Evolutionary conservation across 306 rosid species (phyloP), one percentile per base, ranked within the genome.

Genomic region (Rosa rugosa): DNA sequence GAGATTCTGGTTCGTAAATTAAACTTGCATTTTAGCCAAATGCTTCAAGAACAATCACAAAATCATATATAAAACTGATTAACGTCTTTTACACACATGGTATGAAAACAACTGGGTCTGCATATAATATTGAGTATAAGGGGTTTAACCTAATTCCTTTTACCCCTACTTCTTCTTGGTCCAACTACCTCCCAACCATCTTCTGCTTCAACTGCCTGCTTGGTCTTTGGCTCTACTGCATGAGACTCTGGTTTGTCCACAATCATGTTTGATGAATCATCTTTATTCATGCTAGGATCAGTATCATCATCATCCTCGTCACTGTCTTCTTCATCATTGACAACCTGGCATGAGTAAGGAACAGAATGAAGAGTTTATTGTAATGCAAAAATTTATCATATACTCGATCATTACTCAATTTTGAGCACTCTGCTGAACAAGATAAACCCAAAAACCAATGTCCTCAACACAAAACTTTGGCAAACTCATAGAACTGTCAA

Each of bases 131-230:
- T 8, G 20, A 41, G 8, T 0, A 68, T 8, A n/a, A n/a, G n/a
- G n/a, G n/a, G 54, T 80, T 80, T 54, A 50, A 59, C 77, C 84
- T 91, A 88, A 72, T 84, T 87, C 72, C 81, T 87, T 75, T 78
- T 83, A 47, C 88, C 88, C 75, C 84, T 87, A 57, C 59, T 90
- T 73, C 63, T 78, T 78, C 71, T 82, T 17, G 83, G 76, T 16
- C 89, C 66, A 56, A 93, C 93, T 54, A 64, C 80, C 63, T 78
- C 85, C 95, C 89, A 91, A 83, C 86, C 95, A 79, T 87, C 92
- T 79, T 86, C 90, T 27, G 76, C 79, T 75, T 83, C 83, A 45
- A 70, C 80, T 13, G 86, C 46, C 57, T 54, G 88, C 69, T 54
- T 62, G 49, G 88, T 71, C 6, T 14, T 51, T 13, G 75, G 79